Conservation (phyloP, 2,329 filamentous ascomycete genomes). For the Ophiocordyceps sinensis region DNA sequence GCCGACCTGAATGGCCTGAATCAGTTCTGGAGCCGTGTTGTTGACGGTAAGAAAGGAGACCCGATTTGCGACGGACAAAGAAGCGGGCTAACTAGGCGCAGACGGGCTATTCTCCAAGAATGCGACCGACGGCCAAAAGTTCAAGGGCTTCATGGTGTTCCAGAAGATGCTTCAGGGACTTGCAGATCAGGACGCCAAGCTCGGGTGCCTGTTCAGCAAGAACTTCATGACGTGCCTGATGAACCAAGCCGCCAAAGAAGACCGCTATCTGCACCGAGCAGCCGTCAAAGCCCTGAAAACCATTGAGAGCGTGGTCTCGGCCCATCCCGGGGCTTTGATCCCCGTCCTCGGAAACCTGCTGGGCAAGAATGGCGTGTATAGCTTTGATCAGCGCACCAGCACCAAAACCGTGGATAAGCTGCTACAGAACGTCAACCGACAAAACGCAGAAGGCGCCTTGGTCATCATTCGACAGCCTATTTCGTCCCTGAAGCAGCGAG, state of each 20-base stretch:
- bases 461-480: slow-evolving; percentile 31
- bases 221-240: slow-evolving; percentile 72
- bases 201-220: slow-evolving; percentile 56
- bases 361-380: slow-evolving; percentile 53
- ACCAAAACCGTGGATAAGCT: slow-evolving; percentile 72
- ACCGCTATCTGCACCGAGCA: slow-evolving; percentile 66
- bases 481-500: slow-evolving; percentile 11
- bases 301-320: slow-evolving; percentile 50
- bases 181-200: slow-evolving; percentile 29
- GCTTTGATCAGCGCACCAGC: slow-evolving; percentile 77
- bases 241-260: slow-evolving; percentile 66
- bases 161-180: slow-evolving; percentile 52
- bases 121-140: slow-evolving; percentile 79
- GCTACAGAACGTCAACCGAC: slow-evolving; percentile 42
- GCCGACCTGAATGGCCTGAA: slow-evolving; percentile 39
- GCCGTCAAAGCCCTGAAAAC: slow-evolving; percentile 63
- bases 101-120: slow-evolving; percentile 71
- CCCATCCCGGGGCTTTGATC: slow-evolving; percentile 42
- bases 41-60: slow-evolving; percentile 54
- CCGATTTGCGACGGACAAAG: neutral
- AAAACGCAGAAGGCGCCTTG: slow-evolving; percentile 40
- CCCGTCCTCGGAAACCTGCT: slow-evolving; percentile 54
- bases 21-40: slow-evolving; percentile 72
- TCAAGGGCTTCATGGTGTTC: slow-evolving; percentile 81
- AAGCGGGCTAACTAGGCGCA: slow-evolving; percentile 17